Conservation (phyloP, 768 basidiomycete genomes). For the Auriscalpium microsporum region DNA sequence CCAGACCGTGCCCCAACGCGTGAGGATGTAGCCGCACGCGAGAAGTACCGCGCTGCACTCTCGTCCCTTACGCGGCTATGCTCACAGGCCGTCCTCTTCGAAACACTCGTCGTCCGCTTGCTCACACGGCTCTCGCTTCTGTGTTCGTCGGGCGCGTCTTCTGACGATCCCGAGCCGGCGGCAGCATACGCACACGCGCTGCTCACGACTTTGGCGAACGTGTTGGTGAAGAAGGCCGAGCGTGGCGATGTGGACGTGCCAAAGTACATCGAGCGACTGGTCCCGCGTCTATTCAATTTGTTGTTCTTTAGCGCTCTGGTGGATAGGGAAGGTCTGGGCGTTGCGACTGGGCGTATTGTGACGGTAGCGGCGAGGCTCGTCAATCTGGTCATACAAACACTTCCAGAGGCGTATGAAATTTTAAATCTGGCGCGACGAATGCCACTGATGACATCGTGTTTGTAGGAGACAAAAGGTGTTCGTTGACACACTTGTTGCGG, state of each 20-base stretch:
- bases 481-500: constrained; percentile 39
- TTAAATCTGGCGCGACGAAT: too few species aligned
- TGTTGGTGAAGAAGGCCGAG: constrained; percentile 44
- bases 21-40: constrained; percentile 46
- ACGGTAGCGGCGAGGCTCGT: constrained; percentile 58
- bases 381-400: constrained; percentile 54
- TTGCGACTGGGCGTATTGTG: constrained; percentile 47
- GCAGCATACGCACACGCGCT: constrained; percentile 84
- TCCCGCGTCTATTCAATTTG: constrained; percentile 64
- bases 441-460: neutral
- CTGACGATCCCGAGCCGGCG: constrained; percentile 44
- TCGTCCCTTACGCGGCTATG: constrained; percentile 66
- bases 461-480: constrained; percentile 61
- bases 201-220: constrained; percentile 57
- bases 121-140: constrained; percentile 67
- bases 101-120: constrained; percentile 70
- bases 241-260: constrained; percentile 56
- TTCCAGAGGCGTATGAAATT: constrained; percentile 46
- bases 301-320: constrained; percentile 35
- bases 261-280: constrained; percentile 71
- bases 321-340: constrained; percentile 19
- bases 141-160: constrained; percentile 29
- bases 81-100: constrained; percentile 69
- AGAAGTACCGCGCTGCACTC: constrained; percentile 59
- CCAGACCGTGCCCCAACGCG: constrained; percentile 57